Percentiles rank a stretch among this genome's conserved stretches.
Conservation (phyloP, 805 yeast genomes). For the Lipomyces yamanashiensis region DNA sequence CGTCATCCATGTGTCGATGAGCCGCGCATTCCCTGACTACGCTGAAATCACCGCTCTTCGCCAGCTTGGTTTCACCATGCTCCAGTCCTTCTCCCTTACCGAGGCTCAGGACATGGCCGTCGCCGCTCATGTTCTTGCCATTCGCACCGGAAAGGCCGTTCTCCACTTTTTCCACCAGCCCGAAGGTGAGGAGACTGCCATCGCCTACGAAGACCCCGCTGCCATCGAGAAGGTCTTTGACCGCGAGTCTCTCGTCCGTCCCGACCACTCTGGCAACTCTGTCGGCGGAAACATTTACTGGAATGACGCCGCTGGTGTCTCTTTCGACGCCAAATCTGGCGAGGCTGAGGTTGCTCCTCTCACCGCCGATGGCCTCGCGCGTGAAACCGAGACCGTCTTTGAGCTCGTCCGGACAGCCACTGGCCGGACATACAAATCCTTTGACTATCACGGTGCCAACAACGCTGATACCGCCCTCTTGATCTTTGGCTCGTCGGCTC, state of each 20-base stretch:
- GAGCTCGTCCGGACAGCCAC: constrained; percentile 46
- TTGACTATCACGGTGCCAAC: constrained; percentile 51
- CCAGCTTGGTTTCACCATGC: constrained; percentile 64
- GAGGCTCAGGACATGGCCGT: constrained; percentile 61
- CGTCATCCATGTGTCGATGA: constrained; percentile 58
- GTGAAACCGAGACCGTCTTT: constrained; percentile 38
- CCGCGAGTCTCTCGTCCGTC: constrained; percentile 18
- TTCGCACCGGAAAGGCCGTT: constrained; percentile 57
- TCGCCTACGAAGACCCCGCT: constrained; percentile 29
- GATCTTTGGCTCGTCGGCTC: constrained; percentile 63
- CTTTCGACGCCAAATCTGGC: constrained; percentile 28
- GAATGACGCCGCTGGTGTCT: constrained; percentile 30
- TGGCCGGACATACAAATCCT: constrained; percentile 47
- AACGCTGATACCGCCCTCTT: constrained; percentile 59
- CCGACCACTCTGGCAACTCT: constrained; percentile 29
- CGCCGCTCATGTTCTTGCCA: constrained; percentile 63
- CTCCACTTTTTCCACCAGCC: constrained; percentile 64
- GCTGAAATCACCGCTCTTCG: constrained; percentile 72
- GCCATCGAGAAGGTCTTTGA: constrained; percentile 24
- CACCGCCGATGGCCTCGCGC: constrained; percentile 13
- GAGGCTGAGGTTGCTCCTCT: constrained; percentile 31
- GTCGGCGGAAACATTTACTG: constrained; percentile 36
- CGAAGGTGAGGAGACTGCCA: constrained; percentile 17
- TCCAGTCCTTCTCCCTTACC: constrained; percentile 65
- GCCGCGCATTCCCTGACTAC: constrained; percentile 57